A percentile compares a stretch with the other conserved stretches of the same genome.
These are phyloP conservation scores for Aspergillus unguis DNA, from an alignment of 2,329 filamentous ascomycete genomes.

Conservation along the genomic window DNA sequence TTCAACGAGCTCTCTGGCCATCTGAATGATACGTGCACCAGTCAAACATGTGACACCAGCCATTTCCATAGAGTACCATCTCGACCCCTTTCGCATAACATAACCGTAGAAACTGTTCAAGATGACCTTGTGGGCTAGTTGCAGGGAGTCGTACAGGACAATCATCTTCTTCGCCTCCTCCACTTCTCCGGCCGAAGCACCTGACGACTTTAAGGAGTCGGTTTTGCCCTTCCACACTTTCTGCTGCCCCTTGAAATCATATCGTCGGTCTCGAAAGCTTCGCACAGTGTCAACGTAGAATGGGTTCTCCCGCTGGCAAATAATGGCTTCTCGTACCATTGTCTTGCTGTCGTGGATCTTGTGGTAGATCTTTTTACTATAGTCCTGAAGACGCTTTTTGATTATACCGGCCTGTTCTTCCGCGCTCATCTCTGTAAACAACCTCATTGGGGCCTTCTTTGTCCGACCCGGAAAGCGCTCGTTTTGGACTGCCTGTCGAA, in stretches of 20 bases:
- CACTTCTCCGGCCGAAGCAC: conserved; percentile 70
- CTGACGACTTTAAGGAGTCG: conserved; percentile 76
- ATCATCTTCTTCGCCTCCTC: conserved; percentile 99
- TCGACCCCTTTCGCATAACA: conserved; percentile 97
- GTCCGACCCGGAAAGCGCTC: conserved; percentile 83
- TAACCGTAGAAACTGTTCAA: conserved; percentile 99
- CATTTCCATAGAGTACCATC: conserved; percentile 99
- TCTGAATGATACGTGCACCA: conserved; percentile 92
- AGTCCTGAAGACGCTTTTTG: conserved; percentile 83
- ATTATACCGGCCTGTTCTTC: conserved; percentile 81
- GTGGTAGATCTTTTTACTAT: conserved; percentile 98
- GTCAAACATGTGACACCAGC: conserved; percentile 97
- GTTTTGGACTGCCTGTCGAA: conserved; percentile 83
- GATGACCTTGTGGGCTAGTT: conserved; percentile 98
- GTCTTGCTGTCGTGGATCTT: conserved; percentile 96
- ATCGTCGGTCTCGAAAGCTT: conserved; percentile 92
- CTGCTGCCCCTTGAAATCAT: conserved; percentile 97
- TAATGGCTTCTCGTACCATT: conserved; percentile 91
- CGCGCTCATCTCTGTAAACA: conserved; percentile 73
- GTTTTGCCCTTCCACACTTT: conserved; percentile 99
- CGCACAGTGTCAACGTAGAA: conserved; percentile 97
- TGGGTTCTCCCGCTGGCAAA: conserved; percentile 95
- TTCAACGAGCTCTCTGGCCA: conserved; percentile 90
- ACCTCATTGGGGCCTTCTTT: conserved; percentile 65
- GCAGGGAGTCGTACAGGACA: conserved; percentile 88